These are phyloP conservation scores for Cladophialophora immunda DNA, from an alignment of 2,329 filamentous ascomycete species.

Conservation along the genomic window DNA sequence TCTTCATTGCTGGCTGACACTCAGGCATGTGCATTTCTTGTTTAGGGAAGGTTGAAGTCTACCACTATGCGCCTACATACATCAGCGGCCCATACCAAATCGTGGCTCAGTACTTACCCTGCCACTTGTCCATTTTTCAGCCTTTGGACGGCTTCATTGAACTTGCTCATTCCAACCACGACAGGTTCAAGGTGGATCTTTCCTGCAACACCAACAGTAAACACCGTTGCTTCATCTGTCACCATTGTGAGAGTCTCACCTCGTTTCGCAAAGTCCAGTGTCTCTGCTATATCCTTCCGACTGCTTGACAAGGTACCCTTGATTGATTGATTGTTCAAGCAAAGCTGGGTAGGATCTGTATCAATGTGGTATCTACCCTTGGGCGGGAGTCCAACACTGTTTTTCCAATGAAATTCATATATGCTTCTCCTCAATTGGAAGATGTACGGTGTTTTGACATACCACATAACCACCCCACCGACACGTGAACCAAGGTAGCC, in stretches of 20 bases:
- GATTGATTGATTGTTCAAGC: slow-evolving; percentile 34
- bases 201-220: slow-evolving; percentile 27
- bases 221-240: not conserved
- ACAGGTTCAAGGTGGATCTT: slow-evolving; percentile 40
- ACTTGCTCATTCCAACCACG: slow-evolving; percentile 36
- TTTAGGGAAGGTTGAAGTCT: slow-evolving; percentile 38
- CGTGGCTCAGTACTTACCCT: slow-evolving; percentile 37
- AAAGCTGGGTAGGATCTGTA: slow-evolving; percentile 27
- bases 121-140: slow-evolving; percentile 40
- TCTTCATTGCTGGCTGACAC: too few species aligned
- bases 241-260: slow-evolving; percentile 15
- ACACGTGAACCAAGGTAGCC: slow-evolving; percentile 56
- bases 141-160: slow-evolving; percentile 39
- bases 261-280: slow-evolving; percentile 36
- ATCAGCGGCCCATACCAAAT: slow-evolving; percentile 14
- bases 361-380: slow-evolving; percentile 36
- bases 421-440: not conserved
- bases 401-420: slow-evolving; percentile 5
- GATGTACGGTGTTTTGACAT: slow-evolving; percentile 21
- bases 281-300: slow-evolving; percentile 32
- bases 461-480: slow-evolving; percentile 61
- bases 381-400: slow-evolving; percentile 51
- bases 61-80: slow-evolving; percentile 39
- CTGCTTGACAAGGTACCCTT: slow-evolving; percentile 32
- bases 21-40: not conserved